Percentiles rank a stretch among this genome's conserved stretches.
Conservation (phyloP, 73 alveolate genomes). For the Paramecium bursaria region DNA sequence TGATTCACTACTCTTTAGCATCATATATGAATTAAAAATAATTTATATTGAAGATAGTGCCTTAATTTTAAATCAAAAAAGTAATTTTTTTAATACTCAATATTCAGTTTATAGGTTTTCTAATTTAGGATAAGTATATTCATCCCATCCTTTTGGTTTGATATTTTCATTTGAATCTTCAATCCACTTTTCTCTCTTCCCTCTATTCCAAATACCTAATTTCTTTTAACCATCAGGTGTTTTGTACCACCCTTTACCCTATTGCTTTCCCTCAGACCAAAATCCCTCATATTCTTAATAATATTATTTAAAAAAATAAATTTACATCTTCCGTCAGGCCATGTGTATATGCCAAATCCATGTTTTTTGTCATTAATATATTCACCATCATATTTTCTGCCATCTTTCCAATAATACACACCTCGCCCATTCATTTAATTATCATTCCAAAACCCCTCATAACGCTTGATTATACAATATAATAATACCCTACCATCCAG, state of each 20-base stretch:
- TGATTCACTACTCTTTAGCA: too few species aligned
- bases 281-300: slow-evolving; percentile 62
- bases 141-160: too few species aligned
- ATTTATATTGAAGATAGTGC: too few species aligned
- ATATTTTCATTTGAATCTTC: too few species aligned
- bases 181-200: slow-evolving; percentile 40
- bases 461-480: slow-evolving; percentile 1
- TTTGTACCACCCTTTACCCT: slow-evolving; percentile 62
- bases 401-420: slow-evolving; percentile 71
- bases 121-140: too few species aligned
- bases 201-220: slow-evolving; percentile 60
- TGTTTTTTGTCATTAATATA: slow-evolving; percentile 73
- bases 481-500: slow-evolving; percentile 58
- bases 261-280: slow-evolving; percentile 69
- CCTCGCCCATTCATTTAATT: slow-evolving; percentile 77
- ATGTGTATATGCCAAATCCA: slow-evolving; percentile 72
- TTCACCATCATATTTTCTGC: slow-evolving; percentile 74
- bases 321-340: slow-evolving; percentile 68
- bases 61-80: too few species aligned
- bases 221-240: slow-evolving; percentile 54
- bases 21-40: too few species aligned
- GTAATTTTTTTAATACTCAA: too few species aligned
- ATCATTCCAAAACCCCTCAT: slow-evolving; percentile 63
- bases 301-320: too few species aligned
- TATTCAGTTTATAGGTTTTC: too few species aligned